These are phyloP conservation scores for Talaromyces sp. DNA, from an alignment of 2,329 filamentous ascomycete species.

Conservation along the genomic window DNA sequence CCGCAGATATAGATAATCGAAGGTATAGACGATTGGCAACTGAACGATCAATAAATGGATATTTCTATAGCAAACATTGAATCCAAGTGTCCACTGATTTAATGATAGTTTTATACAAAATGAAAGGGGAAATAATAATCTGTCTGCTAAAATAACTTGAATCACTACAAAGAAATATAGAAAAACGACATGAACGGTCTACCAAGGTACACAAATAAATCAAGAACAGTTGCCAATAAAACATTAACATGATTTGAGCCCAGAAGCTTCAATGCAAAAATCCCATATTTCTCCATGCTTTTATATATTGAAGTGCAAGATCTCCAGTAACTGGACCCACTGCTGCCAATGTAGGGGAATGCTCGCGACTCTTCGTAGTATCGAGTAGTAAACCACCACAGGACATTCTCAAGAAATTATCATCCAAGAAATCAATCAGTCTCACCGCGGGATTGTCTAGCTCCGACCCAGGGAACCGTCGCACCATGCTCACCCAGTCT, in stretches of 20 bases:
- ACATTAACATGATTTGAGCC: neutral
- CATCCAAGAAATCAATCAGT: slow-evolving; percentile 32
- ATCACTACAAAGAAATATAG: neutral
- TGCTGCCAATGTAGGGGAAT: slow-evolving; percentile 36
- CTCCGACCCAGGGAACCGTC: slow-evolving; percentile 15
- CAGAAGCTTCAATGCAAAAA: neutral
- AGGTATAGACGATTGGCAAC: neutral
- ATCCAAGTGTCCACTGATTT: neutral
- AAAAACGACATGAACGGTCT: neutral
- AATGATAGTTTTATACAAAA: neutral
- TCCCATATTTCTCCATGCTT: neutral
- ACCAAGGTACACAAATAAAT: neutral
- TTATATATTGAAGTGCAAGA: slow-evolving; percentile 33
- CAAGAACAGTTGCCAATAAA: neutral
- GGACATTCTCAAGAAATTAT: slow-evolving; percentile 41
- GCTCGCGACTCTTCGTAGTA: slow-evolving; percentile 31
- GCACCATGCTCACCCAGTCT: slow-evolving; percentile 41
- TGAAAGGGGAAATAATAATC: neutral
- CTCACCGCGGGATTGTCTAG: slow-evolving; percentile 28
- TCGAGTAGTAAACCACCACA: slow-evolving; percentile 46
- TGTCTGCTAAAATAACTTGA: neutral
- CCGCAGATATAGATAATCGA: too few species aligned
- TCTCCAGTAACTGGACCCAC: slow-evolving; percentile 33
- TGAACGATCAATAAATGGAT: neutral
- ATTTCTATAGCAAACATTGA: neutral